phyloP scores from a whole-genome alignment of 768 basidiomycete species.

The Agaricus sinodeliciosus region DNA sequence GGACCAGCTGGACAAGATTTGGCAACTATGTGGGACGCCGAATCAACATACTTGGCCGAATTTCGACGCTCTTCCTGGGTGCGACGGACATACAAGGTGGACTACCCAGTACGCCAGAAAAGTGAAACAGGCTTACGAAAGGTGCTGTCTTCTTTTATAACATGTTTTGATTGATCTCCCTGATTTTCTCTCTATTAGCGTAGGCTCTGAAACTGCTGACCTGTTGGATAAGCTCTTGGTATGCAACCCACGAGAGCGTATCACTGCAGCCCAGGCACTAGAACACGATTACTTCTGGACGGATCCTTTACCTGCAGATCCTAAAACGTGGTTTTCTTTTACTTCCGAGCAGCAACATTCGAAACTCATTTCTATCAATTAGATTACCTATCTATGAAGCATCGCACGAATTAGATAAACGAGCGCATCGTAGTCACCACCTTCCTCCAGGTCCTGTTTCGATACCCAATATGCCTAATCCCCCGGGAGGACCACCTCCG shows the following conservation, averaged over 20 bases:
- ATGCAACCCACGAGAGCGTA: constrained; percentile 77
- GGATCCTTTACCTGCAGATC: constrained; percentile 81
- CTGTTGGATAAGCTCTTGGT: constrained; percentile 76
- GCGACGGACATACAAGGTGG: constrained; percentile 72
- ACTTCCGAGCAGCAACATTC: not conserved
- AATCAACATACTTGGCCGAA: constrained; percentile 79
- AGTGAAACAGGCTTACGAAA: constrained; percentile 51
- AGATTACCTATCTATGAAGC: constrained; percentile 76
- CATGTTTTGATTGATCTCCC: not conserved
- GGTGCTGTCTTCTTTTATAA: constrained; percentile 33
- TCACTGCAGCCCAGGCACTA: constrained; percentile 81
- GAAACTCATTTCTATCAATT: not conserved
- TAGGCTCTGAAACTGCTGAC: constrained; percentile 70
- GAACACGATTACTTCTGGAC: constrained; percentile 96
- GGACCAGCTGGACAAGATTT: constrained; percentile 90
- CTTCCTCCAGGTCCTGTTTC: constrained; percentile 22
- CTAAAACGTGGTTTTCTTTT: constrained; percentile 54
- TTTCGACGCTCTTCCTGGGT: constrained; percentile 67
- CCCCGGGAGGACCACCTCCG: constrained; percentile 10
- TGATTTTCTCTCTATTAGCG: constrained; percentile 30
- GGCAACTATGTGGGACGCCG: constrained; percentile 83
- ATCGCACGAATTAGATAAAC: constrained; percentile 78
- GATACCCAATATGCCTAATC: constrained; percentile 11
- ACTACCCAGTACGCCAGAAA: constrained; percentile 40
- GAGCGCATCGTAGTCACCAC: constrained; percentile 47